Percentiles rank a stretch among this genome's conserved stretches.
phyloP scores from a whole-genome alignment of 371 early-diverging fungal species.

The Mucor indicus region DNA sequence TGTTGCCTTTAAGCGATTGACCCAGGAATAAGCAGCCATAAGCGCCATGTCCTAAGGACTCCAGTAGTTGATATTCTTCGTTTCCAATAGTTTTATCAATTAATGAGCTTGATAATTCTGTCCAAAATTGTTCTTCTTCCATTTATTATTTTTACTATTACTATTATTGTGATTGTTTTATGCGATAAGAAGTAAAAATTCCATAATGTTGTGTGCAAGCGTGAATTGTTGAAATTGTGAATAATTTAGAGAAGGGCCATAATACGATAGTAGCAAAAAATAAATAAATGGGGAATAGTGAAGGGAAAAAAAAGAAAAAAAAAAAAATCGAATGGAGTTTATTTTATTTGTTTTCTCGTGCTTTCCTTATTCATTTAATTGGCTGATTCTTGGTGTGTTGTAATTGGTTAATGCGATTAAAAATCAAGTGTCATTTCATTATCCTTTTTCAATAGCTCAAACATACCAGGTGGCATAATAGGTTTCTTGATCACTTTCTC shows the following conservation, averaged over 20 bases:
- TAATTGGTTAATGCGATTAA: conserved; percentile 18
- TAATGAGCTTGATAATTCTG: conserved; percentile 27
- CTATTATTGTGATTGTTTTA: too few relatives aligned
- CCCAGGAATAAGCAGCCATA: conserved; percentile 63
- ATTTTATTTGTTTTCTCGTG: conserved; percentile 16
- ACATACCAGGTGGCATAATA: conserved; percentile 74
- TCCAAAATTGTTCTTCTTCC: too few relatives aligned
- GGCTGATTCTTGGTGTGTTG: too few relatives aligned
- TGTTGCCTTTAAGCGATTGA: conserved; percentile 33
- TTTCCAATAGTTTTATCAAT: conserved; percentile 24
- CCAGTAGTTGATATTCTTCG: conserved; percentile 47
- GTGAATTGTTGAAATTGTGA: not conserved
- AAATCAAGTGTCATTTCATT: conserved; percentile 65
- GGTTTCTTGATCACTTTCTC: conserved; percentile 57
- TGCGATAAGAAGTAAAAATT: too few relatives aligned
- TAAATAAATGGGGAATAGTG: not conserved
- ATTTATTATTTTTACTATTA: too few relatives aligned
- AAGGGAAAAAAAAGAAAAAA: conserved; percentile 1
- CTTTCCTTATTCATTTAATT: conserved; percentile 11
- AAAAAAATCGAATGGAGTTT: conserved; percentile 1
- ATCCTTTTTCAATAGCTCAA: conserved; percentile 70
- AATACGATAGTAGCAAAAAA: not conserved
- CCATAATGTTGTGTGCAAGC: too few relatives aligned
- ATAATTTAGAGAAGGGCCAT: not conserved
- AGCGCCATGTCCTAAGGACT: conserved; percentile 60